Conservation (phyloP, 768 basidiomycete genomes). For the Mycena chlorophos region DNA sequence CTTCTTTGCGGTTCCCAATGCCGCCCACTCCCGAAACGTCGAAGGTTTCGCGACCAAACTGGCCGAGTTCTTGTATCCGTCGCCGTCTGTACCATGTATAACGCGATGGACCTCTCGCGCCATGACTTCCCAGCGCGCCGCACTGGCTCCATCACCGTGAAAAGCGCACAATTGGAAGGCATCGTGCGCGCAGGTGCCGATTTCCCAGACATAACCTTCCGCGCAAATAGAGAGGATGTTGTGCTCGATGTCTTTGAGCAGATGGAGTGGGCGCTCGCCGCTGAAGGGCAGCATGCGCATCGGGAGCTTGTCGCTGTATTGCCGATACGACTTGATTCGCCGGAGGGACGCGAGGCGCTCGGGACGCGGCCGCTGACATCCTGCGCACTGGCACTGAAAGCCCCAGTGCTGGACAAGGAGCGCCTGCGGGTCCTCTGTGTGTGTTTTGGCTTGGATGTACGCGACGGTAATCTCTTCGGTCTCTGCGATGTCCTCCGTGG, state of each 20-base stretch:
- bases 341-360: neutral
- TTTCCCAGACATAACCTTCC: neutral
- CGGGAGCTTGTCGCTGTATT: neutral
- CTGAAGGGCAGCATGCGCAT: neutral
- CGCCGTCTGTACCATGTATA: neutral
- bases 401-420: neutral
- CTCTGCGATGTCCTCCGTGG: neutral
- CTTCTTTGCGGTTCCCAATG: neutral
- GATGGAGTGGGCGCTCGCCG: neutral
- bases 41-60: neutral
- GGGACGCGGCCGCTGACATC: neutral
- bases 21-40: neutral
- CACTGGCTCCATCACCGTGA: neutral
- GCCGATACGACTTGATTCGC: neutral
- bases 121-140: neutral
- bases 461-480: constrained; percentile 1
- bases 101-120: neutral
- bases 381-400: neutral
- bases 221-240: neutral
- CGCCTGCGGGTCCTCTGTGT: neutral
- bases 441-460: neutral
- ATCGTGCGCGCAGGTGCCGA: neutral
- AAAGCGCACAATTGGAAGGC: neutral
- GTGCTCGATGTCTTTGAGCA: neutral
- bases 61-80: neutral